Percentiles rank a stretch among this genome's conserved stretches.
Conservation (phyloP, 495 filamentous ascomycete species). For the Tuber umbilicatum region DNA sequence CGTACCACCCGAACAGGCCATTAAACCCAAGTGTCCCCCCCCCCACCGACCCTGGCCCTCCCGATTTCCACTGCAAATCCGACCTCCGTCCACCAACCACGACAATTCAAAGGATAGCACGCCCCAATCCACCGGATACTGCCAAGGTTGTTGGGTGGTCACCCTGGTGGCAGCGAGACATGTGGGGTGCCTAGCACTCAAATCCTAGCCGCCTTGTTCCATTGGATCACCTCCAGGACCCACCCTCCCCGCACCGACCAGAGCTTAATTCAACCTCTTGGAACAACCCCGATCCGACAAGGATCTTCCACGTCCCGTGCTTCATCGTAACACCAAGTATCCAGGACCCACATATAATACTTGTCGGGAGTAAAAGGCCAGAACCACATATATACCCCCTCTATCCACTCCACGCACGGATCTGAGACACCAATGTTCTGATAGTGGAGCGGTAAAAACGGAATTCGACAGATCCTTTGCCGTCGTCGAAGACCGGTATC, state of each 20-base stretch:
- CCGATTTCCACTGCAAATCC: not conserved
- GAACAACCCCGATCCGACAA: not conserved
- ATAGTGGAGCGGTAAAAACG: not conserved
- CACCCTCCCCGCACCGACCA: not conserved
- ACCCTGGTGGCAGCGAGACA: not conserved
- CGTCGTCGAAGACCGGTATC: not conserved
- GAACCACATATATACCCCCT: not conserved
- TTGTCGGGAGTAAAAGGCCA: not conserved
- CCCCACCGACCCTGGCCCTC: not conserved
- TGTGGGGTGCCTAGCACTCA: not conserved
- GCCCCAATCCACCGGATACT: not conserved
- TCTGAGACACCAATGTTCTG: not conserved
- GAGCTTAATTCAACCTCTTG: not conserved
- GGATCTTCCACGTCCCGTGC: not conserved
- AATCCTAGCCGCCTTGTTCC: not conserved
- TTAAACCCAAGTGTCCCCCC: not conserved
- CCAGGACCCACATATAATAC: not conserved
- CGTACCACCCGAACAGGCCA: not conserved
- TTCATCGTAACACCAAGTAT: not conserved
- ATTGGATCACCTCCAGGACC: not conserved
- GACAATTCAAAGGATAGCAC: not conserved
- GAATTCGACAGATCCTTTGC: not conserved
- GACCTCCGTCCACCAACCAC: not conserved
- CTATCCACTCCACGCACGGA: not conserved
- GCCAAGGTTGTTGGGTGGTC: not conserved